Evolutionary conservation across 805 yeast species (phyloP).

Genomic region (Saccharomycopsis sp.): DNA sequence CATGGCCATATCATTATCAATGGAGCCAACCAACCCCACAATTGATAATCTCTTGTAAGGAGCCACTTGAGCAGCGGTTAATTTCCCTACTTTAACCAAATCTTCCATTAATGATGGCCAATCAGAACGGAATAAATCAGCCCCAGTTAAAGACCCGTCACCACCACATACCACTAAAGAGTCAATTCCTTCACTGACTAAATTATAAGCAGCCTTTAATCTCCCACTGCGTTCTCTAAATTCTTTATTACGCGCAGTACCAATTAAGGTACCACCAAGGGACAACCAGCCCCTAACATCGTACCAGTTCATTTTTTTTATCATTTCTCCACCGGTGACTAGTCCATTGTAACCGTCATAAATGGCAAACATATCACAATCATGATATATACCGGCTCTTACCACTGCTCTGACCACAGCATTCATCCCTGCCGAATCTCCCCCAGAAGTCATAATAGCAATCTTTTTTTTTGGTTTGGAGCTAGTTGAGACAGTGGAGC

Average conservation of each 20-base stretch:
- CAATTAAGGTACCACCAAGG: slow-evolving; percentile 91
- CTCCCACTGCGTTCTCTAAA: slow-evolving; percentile 85
- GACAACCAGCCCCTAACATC: slow-evolving; percentile 92
- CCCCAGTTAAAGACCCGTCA: slow-evolving; percentile 97
- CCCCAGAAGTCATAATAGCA: slow-evolving; percentile 97
- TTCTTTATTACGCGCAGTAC: slow-evolving; percentile 87
- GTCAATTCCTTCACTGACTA: slow-evolving; percentile 83
- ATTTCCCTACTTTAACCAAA: slow-evolving; percentile 41
- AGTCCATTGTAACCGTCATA: slow-evolving; percentile 94
- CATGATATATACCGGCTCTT: slow-evolving; percentile 76
- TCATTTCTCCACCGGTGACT: slow-evolving; percentile 68
- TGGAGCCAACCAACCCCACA: slow-evolving; percentile 92
- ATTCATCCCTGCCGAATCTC: slow-evolving; percentile 99
- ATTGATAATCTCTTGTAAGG: slow-evolving; percentile 48
- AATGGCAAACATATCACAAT: slow-evolving; percentile 86
- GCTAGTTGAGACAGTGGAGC: background rate
- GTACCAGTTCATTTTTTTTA: slow-evolving; percentile 79
- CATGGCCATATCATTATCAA: slow-evolving; percentile 95
- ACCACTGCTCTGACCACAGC: slow-evolving; percentile 94
- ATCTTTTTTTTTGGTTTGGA: slow-evolving; percentile 38
- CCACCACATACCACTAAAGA: slow-evolving; percentile 97
- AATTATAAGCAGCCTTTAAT: slow-evolving; percentile 68
- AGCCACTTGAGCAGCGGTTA: slow-evolving; percentile 49
- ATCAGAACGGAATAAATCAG: slow-evolving; percentile 85
- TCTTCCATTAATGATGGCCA: slow-evolving; percentile 88